Base-by-base conservation (phyloP, 306 rosid genomes). In the Cicer bijugum region DNA sequence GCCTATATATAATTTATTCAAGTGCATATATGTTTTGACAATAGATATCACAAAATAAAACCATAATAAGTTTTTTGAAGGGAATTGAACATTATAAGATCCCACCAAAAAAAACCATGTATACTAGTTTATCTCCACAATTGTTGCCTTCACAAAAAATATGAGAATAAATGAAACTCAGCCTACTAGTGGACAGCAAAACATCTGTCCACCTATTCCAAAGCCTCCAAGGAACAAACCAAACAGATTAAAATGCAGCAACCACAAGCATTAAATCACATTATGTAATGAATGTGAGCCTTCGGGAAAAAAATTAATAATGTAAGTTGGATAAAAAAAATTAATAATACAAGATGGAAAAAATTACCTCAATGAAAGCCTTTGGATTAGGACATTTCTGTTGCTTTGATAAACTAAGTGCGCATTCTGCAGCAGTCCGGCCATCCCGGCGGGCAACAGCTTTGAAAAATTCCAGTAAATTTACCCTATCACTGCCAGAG, bases 371-470 rank as follows among this genome's bases (percentile, higher is more conserved):
- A 63, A 91, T 87, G 81, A 91, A 94, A 71, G 95, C 97, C 82
- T 84, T 83, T 37, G 98, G 98, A 85, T 94, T 74, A n/a, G 98
- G 99, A 80, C 99, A 94, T 67, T 87, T 94, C 74, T 94, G 99
- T 82, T 85, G 88, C 84, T 91, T 91, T 12, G 97, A 87, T 73
- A 94, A 83, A 77, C 84, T 88, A 7, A 94, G 95, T 12, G 96
- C 71, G 33, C 90, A 78, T 67, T 88, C 96, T 15, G 99, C 99
- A 78, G 90, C 99, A 57, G 90, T 91, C 33, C 88, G 93, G 43
- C 99, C 99, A 85, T 94, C 99, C 75, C 97, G 90, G 72, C 90
- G 72, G 16, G 99, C 99, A 64, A 94, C 92, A 72, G 99, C 91
- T 86, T 89, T 94, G 82, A 94, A 94, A 84, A 94, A 89, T 72